Evolutionary conservation across 495 filamentous ascomycete genomes (phyloP), one percentile per base, ranked within the genome.

Genomic region (Physcia stellaris): DNA sequence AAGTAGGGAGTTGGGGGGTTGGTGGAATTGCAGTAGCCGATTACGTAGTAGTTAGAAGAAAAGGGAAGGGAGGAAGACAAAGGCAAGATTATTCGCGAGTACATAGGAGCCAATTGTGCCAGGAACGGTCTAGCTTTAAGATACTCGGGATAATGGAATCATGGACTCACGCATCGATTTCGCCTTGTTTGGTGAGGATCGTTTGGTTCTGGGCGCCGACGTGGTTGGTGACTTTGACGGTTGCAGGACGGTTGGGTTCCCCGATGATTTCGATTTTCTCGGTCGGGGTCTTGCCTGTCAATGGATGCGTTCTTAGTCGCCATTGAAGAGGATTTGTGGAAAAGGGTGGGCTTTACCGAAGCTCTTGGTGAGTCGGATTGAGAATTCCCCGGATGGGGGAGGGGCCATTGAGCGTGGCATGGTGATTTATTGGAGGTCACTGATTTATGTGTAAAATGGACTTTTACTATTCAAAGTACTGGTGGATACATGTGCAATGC

Each of bases 341-440:
- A 19, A 15, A 4, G 11, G 20, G 26, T 29, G n/a, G 9, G 26
- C 9, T n/a, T 29, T 9, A 36, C 28, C 23, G n/a, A n/a, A n/a
- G n/a, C n/a, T n/a, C 16, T 41, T 33, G 18, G 37, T 41, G 16
- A 46, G 19, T 18, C 21, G 19, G 38, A 46, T 37, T 17, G 43
- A 46, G 38, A 46, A 46, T 32, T 46, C 43, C 30, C 38, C 43
- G 0, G 43, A 46, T 22, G 43, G 43, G 6, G 43, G 43, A 3
- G 43, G 43, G 19, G 43, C 43, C 43, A 46, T 46, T 34, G 38
- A 23, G 24, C 43, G 43, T 24, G 43, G 43, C 43, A 46, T 46
- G n/a, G n/a, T n/a, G n/a, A n/a, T n/a, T n/a, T n/a, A n/a, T n/a
- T n/a, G n/a, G n/a, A n/a, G n/a, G n/a, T n/a, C n/a, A n/a, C n/a